These are phyloP conservation scores for Eimeria tenella DNA, from an alignment of 169 alveolate genomes.

Conservation along the genomic window DNA sequence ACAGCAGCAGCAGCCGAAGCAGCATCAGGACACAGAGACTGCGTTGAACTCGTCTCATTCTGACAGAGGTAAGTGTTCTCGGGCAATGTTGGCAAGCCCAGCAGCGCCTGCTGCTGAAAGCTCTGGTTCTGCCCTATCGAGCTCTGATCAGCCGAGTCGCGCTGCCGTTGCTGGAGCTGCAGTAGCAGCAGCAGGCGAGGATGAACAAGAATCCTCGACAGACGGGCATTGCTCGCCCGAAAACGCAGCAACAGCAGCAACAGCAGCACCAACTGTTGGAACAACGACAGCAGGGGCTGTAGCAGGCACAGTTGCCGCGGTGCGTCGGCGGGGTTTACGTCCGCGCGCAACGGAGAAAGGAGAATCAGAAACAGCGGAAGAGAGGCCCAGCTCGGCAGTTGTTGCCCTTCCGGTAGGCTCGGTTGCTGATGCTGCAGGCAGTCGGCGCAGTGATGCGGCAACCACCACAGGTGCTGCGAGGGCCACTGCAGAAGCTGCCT, in stretches of 20 bases:
- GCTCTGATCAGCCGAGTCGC: not conserved
- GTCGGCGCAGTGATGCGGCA: not conserved
- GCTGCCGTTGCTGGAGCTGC: not conserved
- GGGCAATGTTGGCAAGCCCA: not conserved
- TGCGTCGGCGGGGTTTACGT: constrained; percentile 20
- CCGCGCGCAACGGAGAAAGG: constrained; percentile 10
- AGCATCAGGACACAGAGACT: not conserved
- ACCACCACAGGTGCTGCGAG: not conserved
- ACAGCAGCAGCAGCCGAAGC: constrained; percentile 5
- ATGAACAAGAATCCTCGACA: not conserved
- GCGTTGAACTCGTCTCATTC: not conserved
- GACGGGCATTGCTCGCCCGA: not conserved
- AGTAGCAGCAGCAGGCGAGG: not conserved
- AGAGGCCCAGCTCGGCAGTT: not conserved
- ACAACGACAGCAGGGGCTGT: not conserved
- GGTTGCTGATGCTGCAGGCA: not conserved
- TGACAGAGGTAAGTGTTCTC: not conserved
- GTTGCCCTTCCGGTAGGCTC: not conserved
- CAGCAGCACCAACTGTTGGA: constrained; percentile 7
- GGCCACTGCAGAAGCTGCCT: constrained; percentile 9
- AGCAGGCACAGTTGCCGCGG: not conserved
- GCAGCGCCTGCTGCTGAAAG: not conserved
- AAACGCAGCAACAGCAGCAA: not conserved
- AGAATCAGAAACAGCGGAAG: not conserved
- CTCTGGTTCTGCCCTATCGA: not conserved